Conservation (phyloP, 768 basidiomycete species). For the Porpolomopsis calyptriformis region DNA sequence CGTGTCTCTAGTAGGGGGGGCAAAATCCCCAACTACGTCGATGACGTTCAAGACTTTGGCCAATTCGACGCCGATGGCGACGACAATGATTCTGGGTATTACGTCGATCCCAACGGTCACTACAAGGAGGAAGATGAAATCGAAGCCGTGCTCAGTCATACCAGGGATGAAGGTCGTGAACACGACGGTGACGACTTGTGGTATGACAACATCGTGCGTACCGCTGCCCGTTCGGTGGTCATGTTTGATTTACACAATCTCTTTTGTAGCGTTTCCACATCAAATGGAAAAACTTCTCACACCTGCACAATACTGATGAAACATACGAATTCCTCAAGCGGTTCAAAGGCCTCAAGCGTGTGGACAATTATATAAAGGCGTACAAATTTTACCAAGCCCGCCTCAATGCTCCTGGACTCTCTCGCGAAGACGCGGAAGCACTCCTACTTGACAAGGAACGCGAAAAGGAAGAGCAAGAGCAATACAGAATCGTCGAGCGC, state of each 20-base stretch:
- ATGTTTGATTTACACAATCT: conserved; percentile 11
- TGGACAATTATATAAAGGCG: conserved; percentile 97
- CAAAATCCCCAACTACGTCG: conserved; percentile 77
- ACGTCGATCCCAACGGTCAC: conserved; percentile 40
- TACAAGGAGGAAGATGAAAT: conserved; percentile 78
- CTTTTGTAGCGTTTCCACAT: conserved; percentile 81
- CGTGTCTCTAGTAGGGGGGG: conserved; percentile 68
- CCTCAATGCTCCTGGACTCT: conserved; percentile 52
- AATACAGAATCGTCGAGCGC: conserved; percentile 84
- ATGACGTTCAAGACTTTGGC: conserved; percentile 74
- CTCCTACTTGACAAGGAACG: conserved; percentile 86
- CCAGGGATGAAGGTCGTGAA: conserved; percentile 72
- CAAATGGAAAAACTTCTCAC: conserved; percentile 98
- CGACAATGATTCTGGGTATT: conserved; percentile 44
- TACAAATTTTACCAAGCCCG: conserved; percentile 67
- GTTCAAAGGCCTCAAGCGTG: conserved; percentile 91
- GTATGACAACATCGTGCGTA: conserved; percentile 73
- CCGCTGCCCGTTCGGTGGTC: conserved; percentile 10
- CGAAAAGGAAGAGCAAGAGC: conserved; percentile 83
- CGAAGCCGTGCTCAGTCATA: conserved; percentile 81
- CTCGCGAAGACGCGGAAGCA: conserved; percentile 82
- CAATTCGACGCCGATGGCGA: conserved; percentile 60
- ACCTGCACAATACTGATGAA: conserved; percentile 99
- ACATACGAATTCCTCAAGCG: conserved; percentile 92
- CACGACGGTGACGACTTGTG: conserved; percentile 73